Conservation (phyloP, 352 stramenopile genomes). For the Pythium brachiatum region DNA sequence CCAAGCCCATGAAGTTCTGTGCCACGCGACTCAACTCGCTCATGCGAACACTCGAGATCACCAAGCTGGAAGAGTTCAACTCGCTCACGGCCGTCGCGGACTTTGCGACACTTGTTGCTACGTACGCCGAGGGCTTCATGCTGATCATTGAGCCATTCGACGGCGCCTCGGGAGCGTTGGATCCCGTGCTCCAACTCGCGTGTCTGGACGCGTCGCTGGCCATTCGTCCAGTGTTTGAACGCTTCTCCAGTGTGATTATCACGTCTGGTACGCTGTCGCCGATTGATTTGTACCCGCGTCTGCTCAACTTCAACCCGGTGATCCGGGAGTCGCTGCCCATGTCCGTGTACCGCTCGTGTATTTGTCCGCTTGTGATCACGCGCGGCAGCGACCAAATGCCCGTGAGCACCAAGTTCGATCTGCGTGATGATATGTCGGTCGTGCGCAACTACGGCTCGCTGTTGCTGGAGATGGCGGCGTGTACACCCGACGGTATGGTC, state of each 20-base stretch:
- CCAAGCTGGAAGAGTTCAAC: slow-evolving; percentile 97
- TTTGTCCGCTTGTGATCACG: slow-evolving; percentile 98
- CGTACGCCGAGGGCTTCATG: slow-evolving; percentile 97
- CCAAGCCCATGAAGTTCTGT: slow-evolving; percentile 97
- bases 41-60: slow-evolving; percentile 95
- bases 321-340: slow-evolving; percentile 96
- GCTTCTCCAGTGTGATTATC: slow-evolving; percentile 88
- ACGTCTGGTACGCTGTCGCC: slow-evolving; percentile 96
- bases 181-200: slow-evolving; percentile 91
- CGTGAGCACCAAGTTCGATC: slow-evolving; percentile 94
- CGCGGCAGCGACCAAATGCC: slow-evolving; percentile 95
- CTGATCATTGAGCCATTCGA: slow-evolving; percentile 97
- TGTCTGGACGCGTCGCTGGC: slow-evolving; percentile 97
- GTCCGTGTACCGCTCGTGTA: slow-evolving; percentile 97
- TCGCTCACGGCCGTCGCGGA: slow-evolving; percentile 95
- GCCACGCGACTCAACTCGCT: slow-evolving; percentile 97
- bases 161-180: slow-evolving; percentile 65
- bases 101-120: slow-evolving; percentile 96
- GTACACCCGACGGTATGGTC: slow-evolving; percentile 97
- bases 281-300: slow-evolving; percentile 98
- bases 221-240: slow-evolving; percentile 98
- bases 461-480: slow-evolving; percentile 92
- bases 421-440: slow-evolving; percentile 87
- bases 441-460: slow-evolving; percentile 96
- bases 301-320: slow-evolving; percentile 97